Evolutionary conservation across 2,329 filamentous ascomycete genomes (phyloP).

Genomic region (Helotiales sp.): DNA sequence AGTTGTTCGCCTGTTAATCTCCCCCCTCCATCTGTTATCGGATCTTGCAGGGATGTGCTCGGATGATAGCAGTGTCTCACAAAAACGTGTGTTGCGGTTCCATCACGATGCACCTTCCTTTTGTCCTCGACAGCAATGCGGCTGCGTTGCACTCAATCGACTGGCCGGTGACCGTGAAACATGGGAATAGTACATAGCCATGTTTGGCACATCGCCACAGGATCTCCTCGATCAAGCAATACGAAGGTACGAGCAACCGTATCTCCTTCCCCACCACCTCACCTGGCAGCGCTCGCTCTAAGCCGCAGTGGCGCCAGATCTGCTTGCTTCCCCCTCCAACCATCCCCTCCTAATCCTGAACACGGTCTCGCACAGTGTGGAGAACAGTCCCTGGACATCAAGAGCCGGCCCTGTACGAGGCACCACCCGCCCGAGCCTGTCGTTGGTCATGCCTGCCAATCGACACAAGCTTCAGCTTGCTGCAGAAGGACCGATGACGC

Average conservation of each 20-base stretch:
- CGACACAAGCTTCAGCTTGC: conserved; percentile 1
- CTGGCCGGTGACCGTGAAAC: neutral
- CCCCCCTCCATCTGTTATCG: neutral
- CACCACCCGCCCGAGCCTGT: conserved; percentile 10
- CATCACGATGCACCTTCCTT: conserved; percentile 9
- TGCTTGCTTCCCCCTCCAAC: neutral
- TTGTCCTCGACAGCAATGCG: neutral
- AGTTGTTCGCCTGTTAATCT: neutral
- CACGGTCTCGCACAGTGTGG: neutral
- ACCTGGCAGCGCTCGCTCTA: too few relatives aligned
- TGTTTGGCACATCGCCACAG: neutral
- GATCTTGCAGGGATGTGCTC: neutral
- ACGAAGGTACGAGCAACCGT: neutral
- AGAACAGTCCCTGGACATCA: neutral
- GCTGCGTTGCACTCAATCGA: neutral
- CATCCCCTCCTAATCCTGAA: neutral
- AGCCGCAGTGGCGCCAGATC: neutral
- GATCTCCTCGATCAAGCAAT: neutral
- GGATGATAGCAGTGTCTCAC: conserved; percentile 2
- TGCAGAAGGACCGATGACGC: conserved; percentile 15
- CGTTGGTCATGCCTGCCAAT: conserved; percentile 2
- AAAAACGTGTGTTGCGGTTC: neutral
- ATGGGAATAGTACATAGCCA: neutral
- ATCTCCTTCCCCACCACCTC: neutral
- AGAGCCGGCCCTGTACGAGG: conserved; percentile 3